Evolutionary conservation across 2,329 filamentous ascomycete genomes (phyloP).

Genomic region (Trichoderma atroviride): DNA sequence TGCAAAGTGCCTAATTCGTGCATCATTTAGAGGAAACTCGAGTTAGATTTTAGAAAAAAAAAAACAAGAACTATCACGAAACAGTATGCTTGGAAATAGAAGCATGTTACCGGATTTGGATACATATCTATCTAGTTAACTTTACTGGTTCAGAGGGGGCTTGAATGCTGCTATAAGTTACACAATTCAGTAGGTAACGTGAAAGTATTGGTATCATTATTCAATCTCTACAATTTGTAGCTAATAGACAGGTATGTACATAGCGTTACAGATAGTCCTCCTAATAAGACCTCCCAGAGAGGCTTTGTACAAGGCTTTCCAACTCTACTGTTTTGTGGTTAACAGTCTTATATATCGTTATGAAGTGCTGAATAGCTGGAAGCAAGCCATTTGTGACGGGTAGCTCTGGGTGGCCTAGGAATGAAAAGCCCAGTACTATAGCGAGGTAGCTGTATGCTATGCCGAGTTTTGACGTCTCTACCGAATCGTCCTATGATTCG

Average conservation of each 20-base stretch:
- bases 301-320: slow-evolving; percentile 15
- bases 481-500: slow-evolving; percentile 62
- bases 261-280: background rate
- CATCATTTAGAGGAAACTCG: background rate
- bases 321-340: slow-evolving; percentile 10
- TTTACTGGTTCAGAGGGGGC: background rate
- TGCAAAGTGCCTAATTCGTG: background rate
- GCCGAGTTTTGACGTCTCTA: slow-evolving; percentile 75
- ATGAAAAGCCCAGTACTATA: slow-evolving; percentile 81
- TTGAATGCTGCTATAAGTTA: background rate
- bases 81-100: background rate
- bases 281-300: background rate
- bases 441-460: slow-evolving; percentile 86
- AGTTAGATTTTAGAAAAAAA: background rate
- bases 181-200: background rate
- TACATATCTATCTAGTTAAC: background rate
- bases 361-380: slow-evolving; percentile 28
- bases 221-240: background rate
- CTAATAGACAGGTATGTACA: background rate
- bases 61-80: background rate
- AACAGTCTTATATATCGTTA: slow-evolving; percentile 14
- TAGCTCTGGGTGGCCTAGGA: slow-evolving; percentile 47
- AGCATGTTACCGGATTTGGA: background rate
- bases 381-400: slow-evolving; percentile 3
- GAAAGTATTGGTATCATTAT: background rate